Percentiles rank a stretch among this genome's conserved stretches.
Evolutionary conservation across 2,329 filamentous ascomycete genomes (phyloP).

Genomic region (Cladosporium velox): DNA sequence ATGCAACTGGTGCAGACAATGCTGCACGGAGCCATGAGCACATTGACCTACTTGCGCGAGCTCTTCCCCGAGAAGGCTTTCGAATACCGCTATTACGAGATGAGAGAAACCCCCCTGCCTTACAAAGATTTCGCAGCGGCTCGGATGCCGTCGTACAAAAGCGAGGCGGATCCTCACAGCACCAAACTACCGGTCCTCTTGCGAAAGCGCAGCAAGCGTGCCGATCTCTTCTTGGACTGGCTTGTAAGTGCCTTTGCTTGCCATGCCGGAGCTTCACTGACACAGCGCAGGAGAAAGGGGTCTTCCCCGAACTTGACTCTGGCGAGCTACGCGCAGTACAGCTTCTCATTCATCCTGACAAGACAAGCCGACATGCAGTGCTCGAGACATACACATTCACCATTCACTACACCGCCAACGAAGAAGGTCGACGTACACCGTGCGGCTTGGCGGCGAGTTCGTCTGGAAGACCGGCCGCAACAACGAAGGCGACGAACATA

Average conservation of each 20-base stretch:
- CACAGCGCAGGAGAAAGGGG: slow-evolving; percentile 49
- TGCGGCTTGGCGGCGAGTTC: neutral
- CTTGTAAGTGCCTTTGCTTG: slow-evolving; percentile 42
- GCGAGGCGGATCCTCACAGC: slow-evolving; percentile 3
- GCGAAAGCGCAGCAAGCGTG: slow-evolving; percentile 43
- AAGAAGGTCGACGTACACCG: slow-evolving; percentile 3
- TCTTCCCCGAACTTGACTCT: slow-evolving; percentile 49
- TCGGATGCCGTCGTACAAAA: slow-evolving; percentile 22
- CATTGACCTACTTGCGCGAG: slow-evolving; percentile 34
- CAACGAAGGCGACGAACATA: slow-evolving; percentile 43
- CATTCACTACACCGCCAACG: slow-evolving; percentile 44
- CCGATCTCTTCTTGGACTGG: slow-evolving; percentile 49
- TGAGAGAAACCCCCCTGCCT: slow-evolving; percentile 27
- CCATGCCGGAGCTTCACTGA: neutral
- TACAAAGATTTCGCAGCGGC: slow-evolving; percentile 38
- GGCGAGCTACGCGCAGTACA: slow-evolving; percentile 49
- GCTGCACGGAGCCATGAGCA: slow-evolving; percentile 48
- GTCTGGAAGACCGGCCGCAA: slow-evolving; percentile 37
- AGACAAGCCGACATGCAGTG: slow-evolving; percentile 38
- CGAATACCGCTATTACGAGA: slow-evolving; percentile 33
- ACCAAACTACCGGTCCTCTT: slow-evolving; percentile 42
- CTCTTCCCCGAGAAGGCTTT: slow-evolving; percentile 40
- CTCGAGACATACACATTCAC: slow-evolving; percentile 54
- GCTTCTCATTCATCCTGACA: slow-evolving; percentile 48
- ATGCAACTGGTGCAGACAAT: slow-evolving; percentile 51